Evolutionary conservation across 345 rosid species (phyloP).

Genomic region (Rhizophora mangle): DNA sequence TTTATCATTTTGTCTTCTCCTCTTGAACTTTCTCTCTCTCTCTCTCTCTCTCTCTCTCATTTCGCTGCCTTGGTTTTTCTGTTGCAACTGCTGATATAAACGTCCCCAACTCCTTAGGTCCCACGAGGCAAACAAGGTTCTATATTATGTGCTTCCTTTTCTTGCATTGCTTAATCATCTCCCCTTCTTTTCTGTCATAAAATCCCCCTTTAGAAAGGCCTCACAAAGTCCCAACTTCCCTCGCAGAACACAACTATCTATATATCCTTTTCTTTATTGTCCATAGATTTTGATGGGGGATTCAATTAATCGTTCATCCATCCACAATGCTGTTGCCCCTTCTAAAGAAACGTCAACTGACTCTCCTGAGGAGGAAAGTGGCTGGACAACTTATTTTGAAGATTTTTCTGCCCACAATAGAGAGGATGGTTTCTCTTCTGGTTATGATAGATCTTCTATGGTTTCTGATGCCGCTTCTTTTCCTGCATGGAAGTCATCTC

Average conservation of each 20-base stretch:
- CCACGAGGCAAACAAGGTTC: constrained; percentile 32
- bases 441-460: constrained; percentile 49
- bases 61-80: background rate
- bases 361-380: constrained; percentile 50
- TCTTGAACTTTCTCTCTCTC: constrained; percentile 32
- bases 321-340: constrained; percentile 9
- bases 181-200: constrained; percentile 5
- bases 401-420: constrained; percentile 45
- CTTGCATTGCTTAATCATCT: constrained; percentile 16
- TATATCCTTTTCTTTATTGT: too few species aligned
- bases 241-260: too few species aligned
- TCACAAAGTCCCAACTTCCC: background rate
- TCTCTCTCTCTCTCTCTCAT: constrained; percentile 8
- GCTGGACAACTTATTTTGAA: constrained; percentile 81
- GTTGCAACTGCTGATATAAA: constrained; percentile 45
- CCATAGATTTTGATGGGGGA: constrained; percentile 16
- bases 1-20: constrained; percentile 7
- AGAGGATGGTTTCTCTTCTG: constrained; percentile 34
- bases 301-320: constrained; percentile 25
- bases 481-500: constrained; percentile 39
- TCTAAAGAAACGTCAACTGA: constrained; percentile 10
- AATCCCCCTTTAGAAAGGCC: constrained; percentile 9
- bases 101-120: constrained; percentile 40
- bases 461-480: constrained; percentile 71
- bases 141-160: constrained; percentile 26